Base-by-base conservation (phyloP, 495 filamentous ascomycete genomes). In the Daldinia grandis region DNA sequence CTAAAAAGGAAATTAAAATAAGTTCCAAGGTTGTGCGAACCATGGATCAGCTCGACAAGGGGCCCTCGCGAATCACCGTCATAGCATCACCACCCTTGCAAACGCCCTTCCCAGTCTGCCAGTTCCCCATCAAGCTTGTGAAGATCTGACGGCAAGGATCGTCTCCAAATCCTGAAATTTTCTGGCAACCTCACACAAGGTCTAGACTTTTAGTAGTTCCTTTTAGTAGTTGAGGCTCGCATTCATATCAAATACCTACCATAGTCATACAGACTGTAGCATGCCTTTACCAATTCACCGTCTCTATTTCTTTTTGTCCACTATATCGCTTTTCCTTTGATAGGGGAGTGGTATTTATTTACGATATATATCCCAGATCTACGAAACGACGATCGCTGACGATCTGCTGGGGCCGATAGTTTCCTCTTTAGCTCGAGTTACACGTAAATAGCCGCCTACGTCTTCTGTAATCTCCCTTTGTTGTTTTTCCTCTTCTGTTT, bases 31-130 rank as follows among this genome's bases (percentile, higher is more conserved):
- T 56, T n/a, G 55, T 58, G 42, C 42, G 4, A 42, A 50, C 35
- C 64, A 44, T 44, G 65, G 64, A 38, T 66, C 65, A 69, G 64
- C 65, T 69, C 12, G 5, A 62, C 70, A 66, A 66, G 70, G 73
- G 63, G 12, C 10, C 62, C 56, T 47, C 62, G 58, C 57, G 51
- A 64, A 63, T 60, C 53, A 60, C 57, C 71, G 74, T 76, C 74
- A 76, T 76, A 38, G 54, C 49, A 38, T 55, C 62, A 37, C 69
- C 47, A 50, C 44, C 50, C 42, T 28, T 58, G 56, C 19, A 35
- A 57, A 59, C 44, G 9, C 14, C 42, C 25, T 33, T 33, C 27
- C 58, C 55, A 51, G 12, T 21, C 24, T 63, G 44, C 59, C 55
- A 59, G 64, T 33, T 31, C 33, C 50, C 28, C 25, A 12, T 57